phyloP scores from a whole-genome alignment of 257 asterid genomes.

The Gynochthodes officinalis region DNA sequence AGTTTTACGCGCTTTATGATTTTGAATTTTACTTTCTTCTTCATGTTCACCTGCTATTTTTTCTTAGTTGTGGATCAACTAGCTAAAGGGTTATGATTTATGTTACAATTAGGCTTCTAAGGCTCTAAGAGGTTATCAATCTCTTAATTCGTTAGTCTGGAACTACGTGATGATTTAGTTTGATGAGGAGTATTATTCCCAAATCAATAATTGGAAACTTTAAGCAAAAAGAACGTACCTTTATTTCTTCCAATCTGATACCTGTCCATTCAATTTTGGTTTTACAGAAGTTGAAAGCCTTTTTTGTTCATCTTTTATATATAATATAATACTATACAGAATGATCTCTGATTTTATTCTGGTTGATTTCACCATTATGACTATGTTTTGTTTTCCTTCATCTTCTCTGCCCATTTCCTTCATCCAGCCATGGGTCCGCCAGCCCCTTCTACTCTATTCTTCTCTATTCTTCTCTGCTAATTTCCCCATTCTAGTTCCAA shows the following conservation, averaged over 20 bases:
- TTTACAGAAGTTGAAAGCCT: neutral
- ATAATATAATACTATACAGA: no score
- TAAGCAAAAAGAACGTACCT: neutral
- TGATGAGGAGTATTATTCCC: neutral
- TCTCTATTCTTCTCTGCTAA: no score
- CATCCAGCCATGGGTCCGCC: no score
- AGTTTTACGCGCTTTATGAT: neutral
- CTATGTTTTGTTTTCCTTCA: no score
- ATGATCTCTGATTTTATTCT: neutral
- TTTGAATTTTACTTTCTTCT: neutral
- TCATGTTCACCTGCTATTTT: neutral
- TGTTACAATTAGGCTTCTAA: neutral
- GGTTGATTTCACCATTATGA: neutral
- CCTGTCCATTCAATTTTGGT: neutral
- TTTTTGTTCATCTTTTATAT: neutral
- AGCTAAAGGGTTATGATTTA: neutral
- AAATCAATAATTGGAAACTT: neutral
- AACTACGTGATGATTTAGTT: neutral
- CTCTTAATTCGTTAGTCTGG: neutral
- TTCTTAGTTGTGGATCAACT: neutral
- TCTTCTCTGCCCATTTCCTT: no score
- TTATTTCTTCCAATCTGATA: neutral
- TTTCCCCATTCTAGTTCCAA: no score
- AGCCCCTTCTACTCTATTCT: no score
- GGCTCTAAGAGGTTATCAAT: neutral